These are phyloP conservation scores for Erucastrum elatum DNA, from an alignment of 345 rosid species.

Conservation along the genomic window DNA sequence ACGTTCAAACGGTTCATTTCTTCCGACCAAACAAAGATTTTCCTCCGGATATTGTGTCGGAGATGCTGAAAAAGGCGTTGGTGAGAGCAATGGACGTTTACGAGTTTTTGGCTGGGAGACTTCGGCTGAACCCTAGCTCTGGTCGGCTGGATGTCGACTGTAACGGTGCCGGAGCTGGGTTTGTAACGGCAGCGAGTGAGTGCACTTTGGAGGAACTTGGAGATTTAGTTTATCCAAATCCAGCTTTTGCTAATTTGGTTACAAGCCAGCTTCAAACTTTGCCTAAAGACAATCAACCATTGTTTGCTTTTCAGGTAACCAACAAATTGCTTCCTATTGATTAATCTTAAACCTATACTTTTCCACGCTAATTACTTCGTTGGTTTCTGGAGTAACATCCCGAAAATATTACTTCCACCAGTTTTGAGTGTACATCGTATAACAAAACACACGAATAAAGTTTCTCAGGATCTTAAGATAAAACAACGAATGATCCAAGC, in stretches of 20 bases:
- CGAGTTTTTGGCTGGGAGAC: slow-evolving; percentile 71
- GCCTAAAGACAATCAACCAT: slow-evolving; percentile 52
- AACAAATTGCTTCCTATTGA: not conserved
- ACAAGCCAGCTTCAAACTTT: slow-evolving; percentile 33
- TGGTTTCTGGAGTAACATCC: not conserved
- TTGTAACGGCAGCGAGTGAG: slow-evolving; percentile 59
- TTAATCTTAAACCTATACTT: not conserved
- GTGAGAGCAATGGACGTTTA: slow-evolving; percentile 47
- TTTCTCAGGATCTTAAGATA: not conserved
- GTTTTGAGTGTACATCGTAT: not conserved
- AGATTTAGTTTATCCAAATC: slow-evolving; percentile 81
- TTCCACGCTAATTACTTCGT: not conserved
- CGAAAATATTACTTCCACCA: not conserved
- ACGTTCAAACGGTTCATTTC: slow-evolving; percentile 75
- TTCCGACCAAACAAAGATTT: slow-evolving; percentile 52
- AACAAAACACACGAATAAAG: not conserved
- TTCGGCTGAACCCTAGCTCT: slow-evolving; percentile 44
- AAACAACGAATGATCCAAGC: not conserved
- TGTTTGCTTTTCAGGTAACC: slow-evolving; percentile 66
- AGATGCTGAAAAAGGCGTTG: slow-evolving; percentile 49
- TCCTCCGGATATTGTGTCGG: slow-evolving; percentile 50
- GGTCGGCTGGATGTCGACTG: slow-evolving; percentile 66
- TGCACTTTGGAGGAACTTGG: slow-evolving; percentile 57
- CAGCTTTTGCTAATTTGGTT: slow-evolving; percentile 57
- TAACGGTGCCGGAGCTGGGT: slow-evolving; percentile 60